Evolutionary conservation across 2,329 filamentous ascomycete species (phyloP).

Genomic region (Ramichloridium luteum): DNA sequence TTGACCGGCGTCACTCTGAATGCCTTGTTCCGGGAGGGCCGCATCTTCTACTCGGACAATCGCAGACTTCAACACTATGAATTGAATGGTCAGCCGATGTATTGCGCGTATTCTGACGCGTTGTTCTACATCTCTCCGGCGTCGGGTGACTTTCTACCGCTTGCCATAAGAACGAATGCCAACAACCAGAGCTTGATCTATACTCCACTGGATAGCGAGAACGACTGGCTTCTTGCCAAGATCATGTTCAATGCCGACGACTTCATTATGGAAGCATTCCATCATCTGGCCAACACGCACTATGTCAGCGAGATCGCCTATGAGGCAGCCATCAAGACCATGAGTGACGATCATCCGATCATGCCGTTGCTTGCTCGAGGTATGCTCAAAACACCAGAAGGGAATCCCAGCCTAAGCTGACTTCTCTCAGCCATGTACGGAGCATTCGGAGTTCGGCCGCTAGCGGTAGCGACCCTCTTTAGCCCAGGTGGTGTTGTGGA

Average conservation of each 20-base stretch:
- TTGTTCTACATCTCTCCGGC: slow-evolving; percentile 35
- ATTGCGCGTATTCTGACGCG: slow-evolving; percentile 32
- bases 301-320: slow-evolving; percentile 33
- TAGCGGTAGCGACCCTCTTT: slow-evolving; percentile 11
- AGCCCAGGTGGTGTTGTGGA: slow-evolving; percentile 18
- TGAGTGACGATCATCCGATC: slow-evolving; percentile 37
- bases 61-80: slow-evolving; percentile 9
- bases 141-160: slow-evolving; percentile 34
- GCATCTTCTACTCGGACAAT: slow-evolving; percentile 36
- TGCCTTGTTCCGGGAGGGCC: slow-evolving; percentile 25
- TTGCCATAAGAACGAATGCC: slow-evolving; percentile 38
- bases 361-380: slow-evolving; percentile 28
- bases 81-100: slow-evolving; percentile 16
- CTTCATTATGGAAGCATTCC: slow-evolving; percentile 34
- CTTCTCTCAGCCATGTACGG: slow-evolving; percentile 12
- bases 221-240: slow-evolving; percentile 43
- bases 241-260: slow-evolving; percentile 39
- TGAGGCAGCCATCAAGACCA: slow-evolving; percentile 34
- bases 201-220: slow-evolving; percentile 32
- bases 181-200: slow-evolving; percentile 33
- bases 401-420: slow-evolving; percentile 28
- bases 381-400: too few relatives aligned
- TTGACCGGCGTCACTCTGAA: slow-evolving; percentile 25
- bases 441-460: slow-evolving; percentile 19
- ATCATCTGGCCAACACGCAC: slow-evolving; percentile 35